phyloP scores from a whole-genome alignment of 192 early-diverging fungal species.

The Rhizophagus clarus region DNA sequence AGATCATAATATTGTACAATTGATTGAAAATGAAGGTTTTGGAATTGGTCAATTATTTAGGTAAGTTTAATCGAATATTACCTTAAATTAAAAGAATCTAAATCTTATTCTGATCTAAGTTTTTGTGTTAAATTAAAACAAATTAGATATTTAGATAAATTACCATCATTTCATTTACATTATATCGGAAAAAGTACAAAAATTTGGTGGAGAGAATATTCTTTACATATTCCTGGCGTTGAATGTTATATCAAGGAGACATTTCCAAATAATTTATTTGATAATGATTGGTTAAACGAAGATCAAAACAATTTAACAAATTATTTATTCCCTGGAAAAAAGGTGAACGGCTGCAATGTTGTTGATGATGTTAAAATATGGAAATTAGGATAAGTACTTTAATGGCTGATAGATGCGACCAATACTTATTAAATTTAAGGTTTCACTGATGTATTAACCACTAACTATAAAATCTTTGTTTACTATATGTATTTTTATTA shows the following conservation, averaged over 20 bases:
- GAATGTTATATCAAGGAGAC: conserved; percentile 44
- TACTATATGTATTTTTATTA: too few species aligned
- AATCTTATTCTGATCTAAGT: too few species aligned
- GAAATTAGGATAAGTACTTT: too few species aligned
- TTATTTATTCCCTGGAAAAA: too few species aligned
- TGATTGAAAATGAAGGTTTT: conserved; percentile 44
- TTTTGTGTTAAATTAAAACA: too few species aligned
- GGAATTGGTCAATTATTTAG: conserved; percentile 51
- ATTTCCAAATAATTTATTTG: conserved; percentile 38
- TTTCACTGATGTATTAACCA: too few species aligned
- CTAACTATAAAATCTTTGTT: too few species aligned
- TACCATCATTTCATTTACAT: conserved; percentile 46
- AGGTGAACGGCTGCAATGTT: too few species aligned
- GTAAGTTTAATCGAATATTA: background rate
- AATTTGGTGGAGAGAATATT: conserved; percentile 49
- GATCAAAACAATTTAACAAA: background rate
- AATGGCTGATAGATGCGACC: too few species aligned
- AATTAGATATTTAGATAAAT: conserved; percentile 39
- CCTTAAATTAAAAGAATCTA: too few species aligned
- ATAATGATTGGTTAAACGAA: conserved; percentile 36
- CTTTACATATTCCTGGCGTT: conserved; percentile 39
- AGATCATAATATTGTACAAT: conserved; percentile 38
- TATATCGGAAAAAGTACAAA: conserved; percentile 36
- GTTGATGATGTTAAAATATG: too few species aligned
- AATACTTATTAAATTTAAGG: too few species aligned